These are phyloP conservation scores for Nymphaea colorata DNA, from an alignment of 164 flowering plant species.

Conservation along the genomic window DNA sequence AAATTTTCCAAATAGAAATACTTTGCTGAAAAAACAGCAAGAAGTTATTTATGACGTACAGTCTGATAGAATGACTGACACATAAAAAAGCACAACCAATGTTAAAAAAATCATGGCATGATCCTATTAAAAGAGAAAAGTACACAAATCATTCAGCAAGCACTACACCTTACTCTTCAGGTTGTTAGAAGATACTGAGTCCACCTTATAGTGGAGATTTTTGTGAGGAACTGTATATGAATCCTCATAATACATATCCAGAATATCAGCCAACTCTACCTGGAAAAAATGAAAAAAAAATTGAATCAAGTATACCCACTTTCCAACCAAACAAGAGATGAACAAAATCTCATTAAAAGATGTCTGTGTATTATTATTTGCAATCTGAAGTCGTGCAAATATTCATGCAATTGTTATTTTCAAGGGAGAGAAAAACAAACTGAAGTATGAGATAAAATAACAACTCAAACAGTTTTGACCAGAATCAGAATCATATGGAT, in stretches of 20 bases:
- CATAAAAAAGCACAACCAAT: background rate
- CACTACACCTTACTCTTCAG: slow-evolving; percentile 49
- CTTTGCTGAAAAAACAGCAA: slow-evolving; percentile 3
- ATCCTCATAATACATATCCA: slow-evolving; percentile 90
- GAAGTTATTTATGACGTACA: background rate
- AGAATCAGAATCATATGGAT: no score
- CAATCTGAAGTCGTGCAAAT: no score
- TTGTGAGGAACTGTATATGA: slow-evolving; percentile 51
- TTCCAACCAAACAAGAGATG: no score
- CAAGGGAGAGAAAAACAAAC: no score
- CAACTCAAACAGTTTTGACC: no score
- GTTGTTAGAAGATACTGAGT: slow-evolving; percentile 24
- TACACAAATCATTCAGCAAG: background rate
- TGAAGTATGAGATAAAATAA: no score
- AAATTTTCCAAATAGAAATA: slow-evolving; percentile 29
- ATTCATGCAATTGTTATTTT: no score
- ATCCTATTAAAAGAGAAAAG: background rate
- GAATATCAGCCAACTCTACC: slow-evolving; percentile 64
- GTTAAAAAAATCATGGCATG: background rate
- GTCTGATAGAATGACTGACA: background rate
- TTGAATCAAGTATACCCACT: background rate
- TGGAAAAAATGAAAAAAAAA: slow-evolving; percentile 21
- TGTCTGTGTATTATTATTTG: no score
- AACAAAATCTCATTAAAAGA: no score
- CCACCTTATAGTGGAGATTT: slow-evolving; percentile 27